Percentiles rank a stretch among this genome's conserved stretches.
Conservation (phyloP, 352 stramenopile species). For the Thraustotheca clavata region DNA sequence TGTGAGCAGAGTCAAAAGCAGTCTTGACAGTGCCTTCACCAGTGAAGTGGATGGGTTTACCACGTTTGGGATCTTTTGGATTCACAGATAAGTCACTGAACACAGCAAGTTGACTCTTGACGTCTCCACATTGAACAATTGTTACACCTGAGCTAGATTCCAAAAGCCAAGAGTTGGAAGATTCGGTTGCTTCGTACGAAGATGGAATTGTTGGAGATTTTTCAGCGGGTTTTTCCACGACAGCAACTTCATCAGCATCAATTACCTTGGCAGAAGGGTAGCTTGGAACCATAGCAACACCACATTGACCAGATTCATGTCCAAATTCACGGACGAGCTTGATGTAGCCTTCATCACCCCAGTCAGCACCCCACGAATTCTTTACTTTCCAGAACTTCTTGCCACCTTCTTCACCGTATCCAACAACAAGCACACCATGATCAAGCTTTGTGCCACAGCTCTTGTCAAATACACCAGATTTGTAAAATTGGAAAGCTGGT, state of each 20-base stretch:
- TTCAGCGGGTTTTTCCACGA: neutral
- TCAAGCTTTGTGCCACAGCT: slow-evolving; percentile 90
- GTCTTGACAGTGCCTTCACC: slow-evolving; percentile 62
- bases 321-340: slow-evolving; percentile 47
- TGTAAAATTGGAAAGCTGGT: slow-evolving; percentile 96
- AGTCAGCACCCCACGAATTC: slow-evolving; percentile 94
- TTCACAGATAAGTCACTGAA: slow-evolving; percentile 66
- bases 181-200: no score
- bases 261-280: slow-evolving; percentile 46
- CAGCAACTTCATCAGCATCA: neutral
- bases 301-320: slow-evolving; percentile 41
- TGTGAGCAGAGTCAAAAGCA: slow-evolving; percentile 40
- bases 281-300: slow-evolving; percentile 44
- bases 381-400: slow-evolving; percentile 93
- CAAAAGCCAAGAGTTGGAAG: neutral
- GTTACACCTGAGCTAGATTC: slow-evolving; percentile 42
- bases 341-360: slow-evolving; percentile 88
- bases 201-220: no score
- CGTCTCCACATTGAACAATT: slow-evolving; percentile 74
- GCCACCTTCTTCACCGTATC: slow-evolving; percentile 87
- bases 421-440: slow-evolving; percentile 95
- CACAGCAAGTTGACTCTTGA: slow-evolving; percentile 42
- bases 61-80: slow-evolving; percentile 54
- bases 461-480: slow-evolving; percentile 82
- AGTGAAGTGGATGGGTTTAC: slow-evolving; percentile 61